Percentiles rank a stretch among this genome's conserved stretches.
phyloP scores from a whole-genome alignment of 805 yeast genomes.

The Hanseniaspora lachancei region DNA sequence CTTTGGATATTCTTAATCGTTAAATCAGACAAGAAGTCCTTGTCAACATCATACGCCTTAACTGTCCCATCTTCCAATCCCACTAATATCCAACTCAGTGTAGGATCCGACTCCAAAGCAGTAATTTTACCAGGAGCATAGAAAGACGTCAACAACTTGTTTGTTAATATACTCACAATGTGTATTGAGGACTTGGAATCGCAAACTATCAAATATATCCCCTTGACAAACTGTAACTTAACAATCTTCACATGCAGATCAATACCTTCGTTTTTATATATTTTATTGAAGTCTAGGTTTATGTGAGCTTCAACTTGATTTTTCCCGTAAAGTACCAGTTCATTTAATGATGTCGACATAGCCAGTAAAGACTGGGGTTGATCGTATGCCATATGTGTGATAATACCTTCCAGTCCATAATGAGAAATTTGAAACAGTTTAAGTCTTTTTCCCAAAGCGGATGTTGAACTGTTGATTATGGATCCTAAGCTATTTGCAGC shows the following conservation, averaged over 20 bases:
- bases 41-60: conserved; percentile 66
- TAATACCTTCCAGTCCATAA: conserved; percentile 54
- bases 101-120: conserved; percentile 66
- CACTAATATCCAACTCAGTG: conserved; percentile 71
- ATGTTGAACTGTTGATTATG: background rate
- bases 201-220: conserved; percentile 65
- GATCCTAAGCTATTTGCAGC: conserved; percentile 4
- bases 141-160: conserved; percentile 45
- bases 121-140: conserved; percentile 56
- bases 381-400: conserved; percentile 62
- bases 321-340: conserved; percentile 72
- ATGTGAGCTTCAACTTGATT: conserved; percentile 62
- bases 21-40: conserved; percentile 52
- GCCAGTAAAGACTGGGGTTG: conserved; percentile 82
- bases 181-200: conserved; percentile 48
- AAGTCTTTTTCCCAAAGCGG: conserved; percentile 20
- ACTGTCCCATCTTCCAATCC: conserved; percentile 70
- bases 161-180: conserved; percentile 57
- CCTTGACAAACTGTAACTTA: conserved; percentile 56
- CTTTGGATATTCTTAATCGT: conserved; percentile 62
- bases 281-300: conserved; percentile 31
- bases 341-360: conserved; percentile 55
- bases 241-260: conserved; percentile 30
- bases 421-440: conserved; percentile 26
- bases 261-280: conserved; percentile 19